These are phyloP conservation scores for Chiua virens DNA, from an alignment of 768 basidiomycete genomes.

Conservation along the genomic window DNA sequence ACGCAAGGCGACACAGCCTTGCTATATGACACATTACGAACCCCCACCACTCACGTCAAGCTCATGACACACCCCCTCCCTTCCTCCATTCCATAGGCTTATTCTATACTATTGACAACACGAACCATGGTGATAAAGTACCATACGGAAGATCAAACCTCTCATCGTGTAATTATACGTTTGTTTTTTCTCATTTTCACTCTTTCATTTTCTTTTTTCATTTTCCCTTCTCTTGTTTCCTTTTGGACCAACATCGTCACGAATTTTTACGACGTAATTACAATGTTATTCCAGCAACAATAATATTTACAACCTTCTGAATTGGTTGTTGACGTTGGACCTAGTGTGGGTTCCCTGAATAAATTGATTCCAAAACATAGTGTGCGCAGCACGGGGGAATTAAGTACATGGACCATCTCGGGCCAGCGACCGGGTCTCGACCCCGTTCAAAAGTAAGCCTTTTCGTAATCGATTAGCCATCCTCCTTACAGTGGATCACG, in stretches of 20 bases:
- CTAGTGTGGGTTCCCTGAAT: neutral
- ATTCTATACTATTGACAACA: constrained; percentile 36
- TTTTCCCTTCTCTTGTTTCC: neutral
- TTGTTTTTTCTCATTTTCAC: constrained; percentile 1
- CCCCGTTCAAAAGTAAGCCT: constrained; percentile 30
- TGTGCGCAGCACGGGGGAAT: neutral
- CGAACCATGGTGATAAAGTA: constrained; percentile 19
- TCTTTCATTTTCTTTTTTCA: neutral
- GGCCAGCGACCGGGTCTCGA: neutral
- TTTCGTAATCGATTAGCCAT: neutral
- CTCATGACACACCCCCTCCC: constrained; percentile 2
- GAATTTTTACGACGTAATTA: constrained; percentile 31
- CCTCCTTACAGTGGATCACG: neutral
- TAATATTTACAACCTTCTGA: constrained; percentile 12
- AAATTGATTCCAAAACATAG: neutral
- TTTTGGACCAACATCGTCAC: constrained; percentile 11
- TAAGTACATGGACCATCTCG: neutral
- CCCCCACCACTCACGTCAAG: constrained; percentile 12
- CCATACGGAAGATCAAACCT: constrained; percentile 21
- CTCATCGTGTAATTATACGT: constrained; percentile 31
- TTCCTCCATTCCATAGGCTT: constrained; percentile 26
- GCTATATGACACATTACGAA: constrained; percentile 46
- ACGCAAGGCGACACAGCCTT: constrained; percentile 66
- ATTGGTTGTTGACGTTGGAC: neutral
- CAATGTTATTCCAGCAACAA: constrained; percentile 15